These are phyloP conservation scores for Aethionema arabicum DNA, from an alignment of 345 rosid genomes.

Conservation along the genomic window DNA sequence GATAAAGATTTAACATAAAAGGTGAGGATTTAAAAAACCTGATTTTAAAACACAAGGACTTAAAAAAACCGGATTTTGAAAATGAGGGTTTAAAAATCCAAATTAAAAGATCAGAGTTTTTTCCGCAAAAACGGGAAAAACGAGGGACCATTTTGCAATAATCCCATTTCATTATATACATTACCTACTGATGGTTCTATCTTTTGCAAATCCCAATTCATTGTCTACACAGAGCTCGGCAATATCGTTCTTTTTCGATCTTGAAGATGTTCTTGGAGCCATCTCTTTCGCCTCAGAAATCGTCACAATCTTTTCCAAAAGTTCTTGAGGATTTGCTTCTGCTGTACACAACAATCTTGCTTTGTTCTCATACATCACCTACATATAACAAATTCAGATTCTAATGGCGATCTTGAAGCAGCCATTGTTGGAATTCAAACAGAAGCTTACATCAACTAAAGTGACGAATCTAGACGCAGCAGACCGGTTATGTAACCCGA, in stretches of 20 bases:
- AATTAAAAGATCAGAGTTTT: no score
- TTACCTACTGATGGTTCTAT: conserved; percentile 95
- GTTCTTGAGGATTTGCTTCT: conserved; percentile 76
- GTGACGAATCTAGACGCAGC: conserved; percentile 96
- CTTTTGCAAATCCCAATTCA: conserved; percentile 95
- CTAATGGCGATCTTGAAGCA: conserved; percentile 4
- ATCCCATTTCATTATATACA: neutral
- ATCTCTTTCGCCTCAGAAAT: conserved; percentile 68
- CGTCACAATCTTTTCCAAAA: conserved; percentile 66
- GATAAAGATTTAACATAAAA: no score
- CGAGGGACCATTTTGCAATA: neutral
- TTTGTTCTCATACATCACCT: conserved; percentile 96
- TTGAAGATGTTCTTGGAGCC: conserved; percentile 81
- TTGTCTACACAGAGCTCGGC: conserved; percentile 87
- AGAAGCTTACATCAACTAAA: conserved; percentile 71
- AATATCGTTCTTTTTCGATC: conserved; percentile 78
- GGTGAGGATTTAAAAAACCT: no score
- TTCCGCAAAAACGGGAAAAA: no score
- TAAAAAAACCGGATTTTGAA: no score
- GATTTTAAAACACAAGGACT: no score
- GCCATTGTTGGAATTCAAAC: neutral
- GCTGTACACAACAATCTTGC: conserved; percentile 84
- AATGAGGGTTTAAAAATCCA: no score
- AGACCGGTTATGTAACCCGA: conserved; percentile 80
- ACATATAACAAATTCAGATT: conserved; percentile 24